Percentiles rank a stretch among this genome's conserved stretches.
phyloP scores from a whole-genome alignment of 2,329 filamentous ascomycete species.

The Chlorencoelia australis region DNA sequence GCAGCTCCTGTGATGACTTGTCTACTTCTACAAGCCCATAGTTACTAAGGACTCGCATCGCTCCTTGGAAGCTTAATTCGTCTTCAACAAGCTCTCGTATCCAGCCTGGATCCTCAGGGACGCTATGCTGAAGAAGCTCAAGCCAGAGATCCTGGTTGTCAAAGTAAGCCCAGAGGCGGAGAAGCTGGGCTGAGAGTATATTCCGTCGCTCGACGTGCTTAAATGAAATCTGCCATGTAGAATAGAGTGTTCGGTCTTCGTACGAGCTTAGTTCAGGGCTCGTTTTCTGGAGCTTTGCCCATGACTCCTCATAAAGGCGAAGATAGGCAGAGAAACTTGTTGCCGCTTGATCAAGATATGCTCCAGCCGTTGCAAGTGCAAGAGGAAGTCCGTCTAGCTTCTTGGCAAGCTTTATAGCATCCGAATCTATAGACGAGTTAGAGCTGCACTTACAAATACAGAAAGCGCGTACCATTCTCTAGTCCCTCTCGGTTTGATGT shows the following conservation, averaged over 20 bases:
- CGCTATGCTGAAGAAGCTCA: neutral
- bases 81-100: neutral
- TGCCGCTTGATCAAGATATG: neutral
- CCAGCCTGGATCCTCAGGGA: neutral
- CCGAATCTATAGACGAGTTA: neutral
- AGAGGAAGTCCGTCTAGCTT: neutral
- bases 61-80: neutral
- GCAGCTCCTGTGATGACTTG: neutral
- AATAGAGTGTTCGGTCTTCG: neutral
- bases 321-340: neutral
- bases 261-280: neutral
- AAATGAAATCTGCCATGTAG: neutral
- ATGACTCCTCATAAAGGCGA: neutral
- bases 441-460: too few species aligned
- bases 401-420: neutral
- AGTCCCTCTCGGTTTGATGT: conserved; percentile 14
- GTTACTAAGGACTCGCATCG: neutral
- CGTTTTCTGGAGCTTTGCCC: neutral
- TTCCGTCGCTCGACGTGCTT: neutral
- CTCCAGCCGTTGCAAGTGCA: neutral
- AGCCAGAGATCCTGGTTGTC: neutral
- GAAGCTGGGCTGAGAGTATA: neutral
- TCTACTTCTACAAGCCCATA: neutral
- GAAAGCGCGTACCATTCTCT: conserved; percentile 15
- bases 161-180: neutral